Base-by-base conservation (phyloP, 1,284 basidiomycete species). In the Anthracocystis walkeri region DNA sequence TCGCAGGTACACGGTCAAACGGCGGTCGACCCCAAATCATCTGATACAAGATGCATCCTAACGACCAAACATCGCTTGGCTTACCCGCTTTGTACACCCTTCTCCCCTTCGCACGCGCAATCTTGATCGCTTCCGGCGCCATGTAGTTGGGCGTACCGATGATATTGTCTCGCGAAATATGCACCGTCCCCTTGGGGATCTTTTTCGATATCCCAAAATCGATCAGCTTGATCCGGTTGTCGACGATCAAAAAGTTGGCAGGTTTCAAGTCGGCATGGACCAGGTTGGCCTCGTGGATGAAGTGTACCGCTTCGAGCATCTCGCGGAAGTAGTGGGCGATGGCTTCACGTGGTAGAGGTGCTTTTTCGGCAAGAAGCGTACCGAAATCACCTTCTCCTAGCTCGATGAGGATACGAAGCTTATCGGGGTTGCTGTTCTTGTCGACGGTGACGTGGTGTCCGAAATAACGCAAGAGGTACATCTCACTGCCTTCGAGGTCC, bases 121-220 rank as follows among this genome's bases (percentile, higher is more conserved):
- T 81, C 58, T 78, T 75, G 69, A 85, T 82, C 54, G 84, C 79
- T 60, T 85, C 84, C 10, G 84, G 84, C 20, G 84, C 84, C 84
- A 85, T 85, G 61, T 85, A 85, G 63, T 85, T 85, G 16, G 84
- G 84, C 25, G 84, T 85, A 8, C 84, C 84, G 48, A 85, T 80
- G 58, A 85, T 82, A 35, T 67, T 76, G 41, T 83, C 83, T 11
- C 84, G 70, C 49, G 81, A 82, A 31, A 85, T 85, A 58, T 85
- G 84, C 45, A 85, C 78, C 14, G 84, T 85, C 23, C 82, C 83
- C 50, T 82, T 69, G 29, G 82, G 84, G 55, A 95, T 87, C 74
- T 96, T 89, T 87, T 96, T 96, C 35, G 94, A 95, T 20, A 94
- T 97, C 11, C 97, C 97, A 86, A 99, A 99, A 86, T 99, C 97